Evolutionary conservation across 768 basidiomycete genomes (phyloP).

Genomic region (Lactarius vividus): DNA sequence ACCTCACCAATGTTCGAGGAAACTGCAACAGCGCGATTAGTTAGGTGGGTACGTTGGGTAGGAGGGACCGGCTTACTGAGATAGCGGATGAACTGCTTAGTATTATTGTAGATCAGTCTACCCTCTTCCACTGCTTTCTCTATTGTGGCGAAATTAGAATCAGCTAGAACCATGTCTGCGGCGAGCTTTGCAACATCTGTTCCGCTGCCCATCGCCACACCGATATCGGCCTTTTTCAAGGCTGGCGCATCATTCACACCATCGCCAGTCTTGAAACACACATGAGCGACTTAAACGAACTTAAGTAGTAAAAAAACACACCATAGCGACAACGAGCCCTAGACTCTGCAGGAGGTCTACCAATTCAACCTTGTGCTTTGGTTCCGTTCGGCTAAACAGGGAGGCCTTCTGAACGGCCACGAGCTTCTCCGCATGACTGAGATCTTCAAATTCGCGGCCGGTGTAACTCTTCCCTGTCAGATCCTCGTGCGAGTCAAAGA

Average conservation of each 20-base stretch:
- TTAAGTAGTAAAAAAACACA: slow-evolving; percentile 31
- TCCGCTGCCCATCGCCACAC: slow-evolving; percentile 98
- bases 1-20: slow-evolving; percentile 98
- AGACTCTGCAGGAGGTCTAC: slow-evolving; percentile 91
- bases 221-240: slow-evolving; percentile 95
- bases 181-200: slow-evolving; percentile 98
- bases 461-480: slow-evolving; percentile 95
- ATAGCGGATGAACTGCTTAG: slow-evolving; percentile 99
- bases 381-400: slow-evolving; percentile 92
- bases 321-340: slow-evolving; percentile 96
- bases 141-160: slow-evolving; percentile 97
- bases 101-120: slow-evolving; percentile 97
- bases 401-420: slow-evolving; percentile 83
- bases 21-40: slow-evolving; percentile 42
- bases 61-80: slow-evolving; percentile 59
- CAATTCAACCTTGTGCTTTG: slow-evolving; percentile 90
- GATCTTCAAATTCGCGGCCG: slow-evolving; percentile 83
- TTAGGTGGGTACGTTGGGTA: slow-evolving; percentile 5
- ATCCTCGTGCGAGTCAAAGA: slow-evolving; percentile 84
- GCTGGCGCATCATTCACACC: slow-evolving; percentile 99
- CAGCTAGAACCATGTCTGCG: slow-evolving; percentile 96
- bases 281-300: slow-evolving; percentile 16
- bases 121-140: slow-evolving; percentile 97
- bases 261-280: slow-evolving; percentile 73
- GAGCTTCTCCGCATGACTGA: slow-evolving; percentile 79